These are phyloP conservation scores for Crithidia brevicula DNA, from an alignment of 208 protist genomes.

Conservation along the genomic window DNA sequence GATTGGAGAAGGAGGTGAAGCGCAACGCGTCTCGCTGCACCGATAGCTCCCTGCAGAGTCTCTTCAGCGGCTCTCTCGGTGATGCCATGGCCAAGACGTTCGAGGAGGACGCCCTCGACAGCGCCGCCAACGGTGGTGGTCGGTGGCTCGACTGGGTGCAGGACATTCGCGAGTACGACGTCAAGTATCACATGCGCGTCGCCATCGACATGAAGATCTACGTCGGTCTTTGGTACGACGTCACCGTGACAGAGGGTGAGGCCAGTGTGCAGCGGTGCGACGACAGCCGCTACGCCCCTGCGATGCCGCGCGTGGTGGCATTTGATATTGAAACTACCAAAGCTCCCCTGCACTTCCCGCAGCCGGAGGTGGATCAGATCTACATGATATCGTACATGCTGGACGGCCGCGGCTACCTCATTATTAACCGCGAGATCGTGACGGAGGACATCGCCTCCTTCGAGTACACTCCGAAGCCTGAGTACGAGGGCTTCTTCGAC, in stretches of 20 bases:
- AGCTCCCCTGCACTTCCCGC: conserved; percentile 99
- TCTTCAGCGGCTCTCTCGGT: conserved; percentile 66
- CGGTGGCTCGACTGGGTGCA: conserved; percentile 93
- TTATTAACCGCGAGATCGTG: conserved; percentile 98
- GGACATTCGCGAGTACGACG: conserved; percentile 99
- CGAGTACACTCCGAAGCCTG: conserved; percentile 99
- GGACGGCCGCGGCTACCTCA: conserved; percentile 98
- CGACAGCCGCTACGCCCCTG: conserved; percentile 88
- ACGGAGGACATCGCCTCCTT: conserved; percentile 98
- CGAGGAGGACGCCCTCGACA: conserved; percentile 52
- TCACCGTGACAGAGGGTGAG: conserved; percentile 80
- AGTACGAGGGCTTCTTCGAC: conserved; percentile 98
- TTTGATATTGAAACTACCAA: conserved; percentile 99
- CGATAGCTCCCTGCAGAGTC: conserved; percentile 50
- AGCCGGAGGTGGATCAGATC: conserved; percentile 97
- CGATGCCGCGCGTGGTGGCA: conserved; percentile 92
- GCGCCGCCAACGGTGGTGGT: conserved; percentile 15
- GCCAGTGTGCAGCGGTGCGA: conserved; percentile 73
- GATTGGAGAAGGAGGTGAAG: conserved; percentile 85
- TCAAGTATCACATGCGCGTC: conserved; percentile 98
- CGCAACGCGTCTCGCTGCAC: conserved; percentile 44
- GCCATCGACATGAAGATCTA: conserved; percentile 96
- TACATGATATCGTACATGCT: conserved; percentile 99
- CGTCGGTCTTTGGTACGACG: conserved; percentile 97
- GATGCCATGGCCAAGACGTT: conserved; percentile 80